These are phyloP conservation scores for Pachysandra terminalis DNA, from an alignment of 164 flowering plant species.

Conservation along the genomic window DNA sequence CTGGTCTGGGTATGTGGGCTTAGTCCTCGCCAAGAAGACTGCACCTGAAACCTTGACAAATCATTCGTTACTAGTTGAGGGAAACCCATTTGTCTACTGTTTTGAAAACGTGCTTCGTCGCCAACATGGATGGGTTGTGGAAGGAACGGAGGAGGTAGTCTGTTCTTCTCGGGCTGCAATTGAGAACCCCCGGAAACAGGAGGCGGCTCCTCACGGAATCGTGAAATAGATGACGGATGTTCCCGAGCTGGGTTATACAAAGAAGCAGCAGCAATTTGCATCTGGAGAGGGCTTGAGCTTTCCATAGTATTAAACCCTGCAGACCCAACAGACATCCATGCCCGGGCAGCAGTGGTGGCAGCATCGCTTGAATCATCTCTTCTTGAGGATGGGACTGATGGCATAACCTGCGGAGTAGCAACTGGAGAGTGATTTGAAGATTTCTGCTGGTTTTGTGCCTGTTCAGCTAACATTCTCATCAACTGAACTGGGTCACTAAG, in stretches of 20 bases:
- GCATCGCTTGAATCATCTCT: conserved; percentile 52
- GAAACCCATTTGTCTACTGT: conserved; percentile 32
- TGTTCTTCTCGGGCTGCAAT: conserved; percentile 39
- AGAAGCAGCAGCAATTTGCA: conserved; percentile 58
- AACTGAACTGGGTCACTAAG: conserved; percentile 67
- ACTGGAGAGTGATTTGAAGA: conserved; percentile 20
- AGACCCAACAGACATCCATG: conserved; percentile 82
- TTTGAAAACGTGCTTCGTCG: conserved; percentile 40
- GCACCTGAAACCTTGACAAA: conserved; percentile 56
- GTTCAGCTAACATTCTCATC: conserved; percentile 59
- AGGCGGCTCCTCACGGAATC: conserved; percentile 34
- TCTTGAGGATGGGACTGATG: conserved; percentile 38
- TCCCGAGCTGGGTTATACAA: conserved; percentile 46
- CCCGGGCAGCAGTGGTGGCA: conserved; percentile 57
- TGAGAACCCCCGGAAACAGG: conserved; percentile 34
- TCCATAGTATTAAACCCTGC: conserved; percentile 41
- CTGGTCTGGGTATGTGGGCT: conserved; percentile 46
- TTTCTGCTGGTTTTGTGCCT: conserved; percentile 49
- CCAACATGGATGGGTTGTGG: conserved; percentile 29
- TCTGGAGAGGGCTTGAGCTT: conserved; percentile 26
- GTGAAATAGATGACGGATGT: conserved; percentile 33
- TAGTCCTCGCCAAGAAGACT: conserved; percentile 51
- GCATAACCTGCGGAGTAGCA: conserved; percentile 25
- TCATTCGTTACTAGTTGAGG: conserved; percentile 51
- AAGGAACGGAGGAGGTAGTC: conserved; percentile 38